Base-by-base conservation (phyloP, 805 yeast genomes). In the Cyberlindnera mrakii region DNA sequence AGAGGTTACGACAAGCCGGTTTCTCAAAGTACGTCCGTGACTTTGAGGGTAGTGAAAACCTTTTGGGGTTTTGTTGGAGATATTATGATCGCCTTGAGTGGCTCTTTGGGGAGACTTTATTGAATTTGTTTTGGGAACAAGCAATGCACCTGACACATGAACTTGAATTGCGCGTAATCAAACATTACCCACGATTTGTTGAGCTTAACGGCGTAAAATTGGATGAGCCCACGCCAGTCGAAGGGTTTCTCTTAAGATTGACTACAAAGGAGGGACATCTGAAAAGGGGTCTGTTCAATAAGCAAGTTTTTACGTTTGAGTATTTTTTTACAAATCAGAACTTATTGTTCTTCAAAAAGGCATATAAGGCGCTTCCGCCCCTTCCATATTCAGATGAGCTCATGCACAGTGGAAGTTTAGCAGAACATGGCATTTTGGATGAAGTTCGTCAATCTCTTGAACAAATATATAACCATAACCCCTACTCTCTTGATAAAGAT, bases 51-150 rank as follows among this genome's bases (percentile, higher is more conserved):
- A 52, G 47, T 30, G 60, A 60, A 15, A 55, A 59, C 14, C 48
- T 58, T 48, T 68, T 58, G 57, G 85, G 84, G 44, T 71, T 73
- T 56, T 81, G 74, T 51, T 80, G 82, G 70, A 78, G 78, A 46
- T 67, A 75, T 42, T 85, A 82, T 57, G 96, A 89, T 60, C 65
- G 90, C 35, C 56, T 89, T 7, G 93, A 87, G 51, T 82, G 88
- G 87, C 54, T 76, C 9, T 62, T 72, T 42, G 78, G 75, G 15
- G 67, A 69, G 18, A 63, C 62, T 31, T 68, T 71, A 35, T 57
- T 66, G 17, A 55, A 73, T 6, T 44, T 79, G 15, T 67, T 66
- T 25, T 68, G 73, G 9, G 62, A 67, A 4, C 68, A 74, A 67
- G 68, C 67, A 6, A 66, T 70, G 57, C 58, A 54, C 47, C 60